Evolutionary conservation across 163 green algal genomes (phyloP).

Genomic region (Botryococcus braunii): DNA sequence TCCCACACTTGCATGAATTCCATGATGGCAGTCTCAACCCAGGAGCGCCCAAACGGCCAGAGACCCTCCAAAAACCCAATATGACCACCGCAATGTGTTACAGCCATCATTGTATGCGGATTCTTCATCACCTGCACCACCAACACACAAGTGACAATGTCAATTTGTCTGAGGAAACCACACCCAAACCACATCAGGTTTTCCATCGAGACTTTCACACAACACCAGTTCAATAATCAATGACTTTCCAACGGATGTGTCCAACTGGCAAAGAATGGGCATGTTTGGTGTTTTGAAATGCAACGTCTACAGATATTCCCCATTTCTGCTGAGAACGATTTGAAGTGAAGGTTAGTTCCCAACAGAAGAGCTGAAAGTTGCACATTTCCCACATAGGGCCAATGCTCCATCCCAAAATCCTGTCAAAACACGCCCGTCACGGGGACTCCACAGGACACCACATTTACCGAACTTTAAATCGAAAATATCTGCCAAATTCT

Average conservation of each 20-base stretch:
- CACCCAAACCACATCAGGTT: background rate
- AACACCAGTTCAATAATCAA: background rate
- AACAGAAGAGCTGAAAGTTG: too few species aligned
- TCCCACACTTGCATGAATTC: slow-evolving; percentile 16
- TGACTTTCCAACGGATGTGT: background rate
- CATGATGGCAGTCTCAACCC: slow-evolving; percentile 18
- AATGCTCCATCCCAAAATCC: too few species aligned
- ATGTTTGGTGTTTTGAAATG: too few species aligned
- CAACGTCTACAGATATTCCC: too few species aligned
- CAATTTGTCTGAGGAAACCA: background rate
- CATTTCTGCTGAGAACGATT: too few species aligned
- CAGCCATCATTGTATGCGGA: slow-evolving; percentile 40
- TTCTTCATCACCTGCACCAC: slow-evolving; percentile 10
- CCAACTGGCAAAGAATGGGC: too few species aligned
- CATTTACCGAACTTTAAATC: too few species aligned
- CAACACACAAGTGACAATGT: background rate
- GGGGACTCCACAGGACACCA: too few species aligned
- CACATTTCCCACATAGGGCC: too few species aligned
- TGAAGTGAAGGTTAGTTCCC: too few species aligned
- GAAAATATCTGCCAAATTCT: too few species aligned
- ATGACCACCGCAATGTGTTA: slow-evolving; percentile 44
- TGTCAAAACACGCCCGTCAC: too few species aligned
- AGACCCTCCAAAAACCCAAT: slow-evolving; percentile 40
- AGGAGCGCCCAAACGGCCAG: slow-evolving; percentile 29
- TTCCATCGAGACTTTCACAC: background rate